phyloP scores from a whole-genome alignment of 257 asterid genomes.

The Scutellaria barbata region DNA sequence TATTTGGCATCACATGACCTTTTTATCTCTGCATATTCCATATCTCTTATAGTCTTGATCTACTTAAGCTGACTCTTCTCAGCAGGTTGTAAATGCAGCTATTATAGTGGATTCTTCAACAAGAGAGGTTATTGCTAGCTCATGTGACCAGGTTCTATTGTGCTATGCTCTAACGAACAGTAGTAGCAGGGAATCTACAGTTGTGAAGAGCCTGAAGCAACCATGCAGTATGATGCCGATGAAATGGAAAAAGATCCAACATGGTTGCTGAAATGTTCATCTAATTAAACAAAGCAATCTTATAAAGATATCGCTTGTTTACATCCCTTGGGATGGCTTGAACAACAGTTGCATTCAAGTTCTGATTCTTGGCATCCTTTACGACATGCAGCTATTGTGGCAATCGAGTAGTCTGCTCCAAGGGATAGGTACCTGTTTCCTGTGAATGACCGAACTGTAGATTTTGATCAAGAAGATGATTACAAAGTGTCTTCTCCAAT shows the following conservation, averaged over 20 bases:
- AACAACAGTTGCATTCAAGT: constrained; percentile 39
- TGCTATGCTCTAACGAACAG: constrained; percentile 32
- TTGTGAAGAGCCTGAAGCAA: constrained; percentile 37
- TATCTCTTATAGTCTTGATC: not conserved
- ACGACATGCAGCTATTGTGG: constrained; percentile 86
- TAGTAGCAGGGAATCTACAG: constrained; percentile 36
- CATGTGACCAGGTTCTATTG: constrained; percentile 61
- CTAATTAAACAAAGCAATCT: constrained; percentile 34
- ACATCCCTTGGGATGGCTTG: constrained; percentile 78
- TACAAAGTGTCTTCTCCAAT: constrained; percentile 38
- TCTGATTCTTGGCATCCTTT: constrained; percentile 72
- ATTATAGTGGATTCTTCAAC: constrained; percentile 89
- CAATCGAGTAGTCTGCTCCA: constrained; percentile 77
- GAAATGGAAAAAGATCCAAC: constrained; percentile 33
- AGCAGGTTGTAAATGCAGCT: constrained; percentile 84
- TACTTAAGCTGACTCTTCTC: constrained; percentile 30
- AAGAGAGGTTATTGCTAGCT: constrained; percentile 69
- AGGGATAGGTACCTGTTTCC: constrained; percentile 74
- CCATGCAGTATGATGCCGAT: constrained; percentile 28
- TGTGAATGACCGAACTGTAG: constrained; percentile 30
- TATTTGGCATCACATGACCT: not conserved
- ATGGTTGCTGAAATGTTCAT: constrained; percentile 27
- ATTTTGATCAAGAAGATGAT: constrained; percentile 50
- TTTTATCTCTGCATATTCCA: not conserved
- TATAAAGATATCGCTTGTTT: constrained; percentile 60